A percentile compares a stretch with the other conserved stretches of the same genome.
Evolutionary conservation across 148 eudicot genomes (phyloP).

Genomic region (Rhododendron mucronatum): DNA sequence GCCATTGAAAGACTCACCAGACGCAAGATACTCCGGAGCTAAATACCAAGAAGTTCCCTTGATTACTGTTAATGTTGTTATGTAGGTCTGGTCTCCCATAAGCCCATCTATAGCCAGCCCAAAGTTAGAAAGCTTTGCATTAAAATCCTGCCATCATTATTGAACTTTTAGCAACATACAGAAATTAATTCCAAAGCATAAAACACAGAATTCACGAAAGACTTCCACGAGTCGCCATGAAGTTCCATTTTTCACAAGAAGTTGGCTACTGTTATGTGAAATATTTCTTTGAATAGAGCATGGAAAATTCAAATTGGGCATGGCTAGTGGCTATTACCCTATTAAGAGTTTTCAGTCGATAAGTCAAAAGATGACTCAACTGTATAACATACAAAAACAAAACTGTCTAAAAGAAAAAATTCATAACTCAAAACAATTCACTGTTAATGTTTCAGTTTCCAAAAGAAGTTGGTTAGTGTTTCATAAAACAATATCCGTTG

Average conservation of each 20-base stretch:
- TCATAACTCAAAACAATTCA: neutral
- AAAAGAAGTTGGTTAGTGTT: neutral
- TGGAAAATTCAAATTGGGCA: neutral
- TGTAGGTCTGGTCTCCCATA: slow-evolving; percentile 76
- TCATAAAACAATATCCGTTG: neutral
- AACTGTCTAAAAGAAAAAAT: neutral
- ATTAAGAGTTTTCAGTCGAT: neutral
- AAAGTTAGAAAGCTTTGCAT: slow-evolving; percentile 82
- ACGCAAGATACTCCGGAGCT: slow-evolving; percentile 81
- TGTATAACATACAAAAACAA: neutral
- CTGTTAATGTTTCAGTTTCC: neutral
- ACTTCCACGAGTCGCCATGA: neutral
- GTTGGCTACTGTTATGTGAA: neutral
- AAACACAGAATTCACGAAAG: neutral
- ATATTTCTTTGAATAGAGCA: neutral
- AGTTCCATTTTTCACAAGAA: neutral
- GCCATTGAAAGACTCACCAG: slow-evolving; percentile 42
- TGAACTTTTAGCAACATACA: neutral
- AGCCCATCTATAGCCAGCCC: slow-evolving; percentile 90
- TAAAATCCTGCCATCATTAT: slow-evolving; percentile 51
- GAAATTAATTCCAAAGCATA: neutral
- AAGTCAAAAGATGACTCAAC: neutral
- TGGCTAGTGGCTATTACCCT: neutral
- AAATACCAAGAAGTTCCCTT: slow-evolving; percentile 95
- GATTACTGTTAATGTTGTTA: slow-evolving; percentile 74